Percentiles rank a stretch among this genome's conserved stretches.
These are phyloP conservation scores for Mycena haematopus DNA, from an alignment of 768 basidiomycete species.

Conservation along the genomic window DNA sequence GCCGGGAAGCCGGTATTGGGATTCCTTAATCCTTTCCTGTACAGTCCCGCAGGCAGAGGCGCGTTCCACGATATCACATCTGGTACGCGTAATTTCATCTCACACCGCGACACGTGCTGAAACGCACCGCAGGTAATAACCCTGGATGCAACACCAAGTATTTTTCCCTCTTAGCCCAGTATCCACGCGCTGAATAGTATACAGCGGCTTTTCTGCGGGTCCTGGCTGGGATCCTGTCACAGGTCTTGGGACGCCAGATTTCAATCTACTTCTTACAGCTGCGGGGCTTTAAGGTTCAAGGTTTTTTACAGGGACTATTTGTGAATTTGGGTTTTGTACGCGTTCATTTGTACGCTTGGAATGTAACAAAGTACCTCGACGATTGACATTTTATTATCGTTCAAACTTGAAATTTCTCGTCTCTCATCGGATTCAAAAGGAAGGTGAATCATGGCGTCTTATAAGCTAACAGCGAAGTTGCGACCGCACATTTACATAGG, in stretches of 20 bases:
- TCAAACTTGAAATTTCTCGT: too few species aligned
- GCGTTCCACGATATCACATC: slow-evolving; percentile 20
- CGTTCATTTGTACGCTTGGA: neutral
- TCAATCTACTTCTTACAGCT: slow-evolving; percentile 26
- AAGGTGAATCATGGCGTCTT: too few species aligned
- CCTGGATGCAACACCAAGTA: slow-evolving; percentile 21
- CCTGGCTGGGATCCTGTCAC: slow-evolving; percentile 33
- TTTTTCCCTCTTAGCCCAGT: neutral
- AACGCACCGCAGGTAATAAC: slow-evolving; percentile 5
- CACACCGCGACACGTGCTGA: neutral
- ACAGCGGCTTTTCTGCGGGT: slow-evolving; percentile 39
- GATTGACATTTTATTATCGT: too few species aligned
- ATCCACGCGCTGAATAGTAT: neutral
- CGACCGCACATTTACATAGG: too few species aligned
- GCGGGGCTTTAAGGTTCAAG: slow-evolving; percentile 11
- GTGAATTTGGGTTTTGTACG: neutral
- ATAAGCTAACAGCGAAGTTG: too few species aligned
- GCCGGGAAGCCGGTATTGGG: neutral
- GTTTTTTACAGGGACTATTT: neutral
- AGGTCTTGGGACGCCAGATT: slow-evolving; percentile 44
- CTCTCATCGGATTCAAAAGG: too few species aligned
- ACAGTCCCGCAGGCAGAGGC: slow-evolving; percentile 29
- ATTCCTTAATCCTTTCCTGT: slow-evolving; percentile 45
- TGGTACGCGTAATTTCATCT: neutral
- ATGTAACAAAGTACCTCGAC: neutral